These are phyloP conservation scores for Colletotrichum tropicicola DNA, from an alignment of 2,329 filamentous ascomycete genomes.

Conservation along the genomic window DNA sequence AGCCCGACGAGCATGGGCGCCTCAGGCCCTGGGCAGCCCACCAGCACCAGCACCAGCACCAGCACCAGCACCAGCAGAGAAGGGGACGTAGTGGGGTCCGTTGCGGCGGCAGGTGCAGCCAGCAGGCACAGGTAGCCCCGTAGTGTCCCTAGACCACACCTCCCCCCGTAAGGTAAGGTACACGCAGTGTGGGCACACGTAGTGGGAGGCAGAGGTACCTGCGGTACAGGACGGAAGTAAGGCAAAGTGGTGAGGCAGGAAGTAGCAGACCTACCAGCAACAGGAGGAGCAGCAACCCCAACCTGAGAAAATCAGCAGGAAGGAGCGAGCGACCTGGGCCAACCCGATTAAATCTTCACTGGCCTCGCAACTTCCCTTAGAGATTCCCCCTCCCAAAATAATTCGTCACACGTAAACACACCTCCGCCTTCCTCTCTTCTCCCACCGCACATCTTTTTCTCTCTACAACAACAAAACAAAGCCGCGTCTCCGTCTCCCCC, in stretches of 20 bases:
- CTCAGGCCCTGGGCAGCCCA: neutral
- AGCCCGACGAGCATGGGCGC: conserved; percentile 18
- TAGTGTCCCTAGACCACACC: too few relatives aligned
- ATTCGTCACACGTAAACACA: conserved; percentile 32
- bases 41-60: neutral
- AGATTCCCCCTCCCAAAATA: conserved; percentile 28
- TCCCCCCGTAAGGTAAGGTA: neutral
- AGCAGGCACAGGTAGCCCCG: conserved; percentile 17
- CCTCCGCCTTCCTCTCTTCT: conserved; percentile 26
- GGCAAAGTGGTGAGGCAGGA: neutral
- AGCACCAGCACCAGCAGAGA: neutral
- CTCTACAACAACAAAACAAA: conserved; percentile 30
- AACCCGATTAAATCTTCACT: conserved; percentile 31
- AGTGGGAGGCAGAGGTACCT: conserved; percentile 1
- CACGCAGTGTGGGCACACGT: too few relatives aligned
- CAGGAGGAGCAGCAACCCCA: neutral
- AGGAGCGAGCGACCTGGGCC: conserved; percentile 17
- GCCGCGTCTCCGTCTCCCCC: conserved; percentile 24
- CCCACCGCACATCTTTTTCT: conserved; percentile 27
- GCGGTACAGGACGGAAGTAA: neutral
- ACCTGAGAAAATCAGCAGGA: conserved; percentile 23
- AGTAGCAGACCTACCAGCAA: neutral
- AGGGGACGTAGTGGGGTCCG: conserved; percentile 23
- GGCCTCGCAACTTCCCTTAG: conserved; percentile 28
- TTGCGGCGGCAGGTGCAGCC: conserved; percentile 21